Evolutionary conservation across 2,329 filamentous ascomycete genomes (phyloP), one percentile per base, ranked within the genome.

Genomic region (Bipolaris bicolor): DNA sequence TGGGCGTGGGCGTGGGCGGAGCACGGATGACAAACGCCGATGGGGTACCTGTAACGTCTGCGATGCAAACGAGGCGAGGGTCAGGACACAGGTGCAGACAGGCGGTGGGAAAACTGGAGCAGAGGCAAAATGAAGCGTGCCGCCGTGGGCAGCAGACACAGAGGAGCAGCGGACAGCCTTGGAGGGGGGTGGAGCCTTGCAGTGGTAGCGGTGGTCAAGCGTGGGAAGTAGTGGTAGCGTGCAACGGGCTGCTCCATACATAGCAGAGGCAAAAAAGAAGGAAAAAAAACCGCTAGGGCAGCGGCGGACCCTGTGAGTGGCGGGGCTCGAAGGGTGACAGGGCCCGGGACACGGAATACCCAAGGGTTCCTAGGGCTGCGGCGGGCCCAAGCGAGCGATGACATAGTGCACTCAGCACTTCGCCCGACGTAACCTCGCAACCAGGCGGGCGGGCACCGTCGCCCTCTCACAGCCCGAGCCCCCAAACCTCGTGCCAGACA

Each of bases 381-480:
- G 24, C 50, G 50, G 55, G 55, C 45, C 39, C 39, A 57, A 57
- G 55, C 55, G 55, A 57, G 55, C 55, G 55, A 58, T 58, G 55
- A 58, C 55, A 55, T 58, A 57, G 55, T 57, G 55, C 49, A 49
- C 31, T 53, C 50, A 24, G 36, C 26, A 29, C 26, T 48, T n/a
- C 54, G 22, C 43, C 48, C 55, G 36, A 54, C 55, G 50, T 34
- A 58, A 54, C 51, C 40, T 44, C 24, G 45, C 45, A 49, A 49
- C 51, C 51, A 48, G 55, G 51, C 20, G 34, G 51, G 40, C 55
- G 34, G 51, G 40, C 49, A 29, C 45, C 45, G 13, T 26, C 45
- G 29, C 43, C 46, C 18, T 50, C 43, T 57, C 49, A 47, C 48
- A 39, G 43, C 43, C 43, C 43, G 24, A 45, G 31, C 20, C 39